Conservation (phyloP, 177 flowering plant species). For the Vitis hybrid region DNA sequence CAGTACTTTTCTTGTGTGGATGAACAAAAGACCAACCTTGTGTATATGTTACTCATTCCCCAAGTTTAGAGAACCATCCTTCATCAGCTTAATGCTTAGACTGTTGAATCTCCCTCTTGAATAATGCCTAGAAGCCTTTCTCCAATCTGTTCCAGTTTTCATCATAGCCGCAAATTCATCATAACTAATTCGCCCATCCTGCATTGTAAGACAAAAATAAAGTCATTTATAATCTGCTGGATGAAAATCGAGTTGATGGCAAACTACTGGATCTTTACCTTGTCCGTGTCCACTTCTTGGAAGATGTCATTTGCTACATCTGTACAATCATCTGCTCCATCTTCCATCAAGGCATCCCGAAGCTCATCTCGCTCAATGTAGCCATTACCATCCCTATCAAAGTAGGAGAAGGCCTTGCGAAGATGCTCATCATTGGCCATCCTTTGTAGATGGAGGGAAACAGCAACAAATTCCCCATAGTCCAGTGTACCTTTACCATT, state of each 20-base stretch:
- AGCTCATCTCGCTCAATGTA: constrained; percentile 88
- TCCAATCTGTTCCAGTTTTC: constrained; percentile 84
- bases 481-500: constrained; percentile 81
- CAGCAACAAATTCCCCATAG: constrained; percentile 86
- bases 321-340: constrained; percentile 64
- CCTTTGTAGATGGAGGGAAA: constrained; percentile 74
- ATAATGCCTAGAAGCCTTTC: constrained; percentile 75
- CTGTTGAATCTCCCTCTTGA: constrained; percentile 78
- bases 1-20: constrained; percentile 8
- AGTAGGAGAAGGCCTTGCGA: constrained; percentile 82
- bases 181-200: constrained; percentile 72
- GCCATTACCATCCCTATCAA: constrained; percentile 83
- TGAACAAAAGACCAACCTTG: constrained; percentile 9
- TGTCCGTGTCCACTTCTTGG: constrained; percentile 93
- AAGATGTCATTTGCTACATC: constrained; percentile 84
- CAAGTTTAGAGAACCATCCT: constrained; percentile 69
- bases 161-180: constrained; percentile 79
- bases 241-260: background rate
- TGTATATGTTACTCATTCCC: constrained; percentile 30
- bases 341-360: constrained; percentile 74
- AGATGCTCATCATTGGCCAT: constrained; percentile 95
- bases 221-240: constrained; percentile 14
- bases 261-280: constrained; percentile 43
- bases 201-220: constrained; percentile 13
- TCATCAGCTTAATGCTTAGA: constrained; percentile 67